Conservation (phyloP, 2,329 filamentous ascomycete species). For the Zymoseptoria crescenta region DNA sequence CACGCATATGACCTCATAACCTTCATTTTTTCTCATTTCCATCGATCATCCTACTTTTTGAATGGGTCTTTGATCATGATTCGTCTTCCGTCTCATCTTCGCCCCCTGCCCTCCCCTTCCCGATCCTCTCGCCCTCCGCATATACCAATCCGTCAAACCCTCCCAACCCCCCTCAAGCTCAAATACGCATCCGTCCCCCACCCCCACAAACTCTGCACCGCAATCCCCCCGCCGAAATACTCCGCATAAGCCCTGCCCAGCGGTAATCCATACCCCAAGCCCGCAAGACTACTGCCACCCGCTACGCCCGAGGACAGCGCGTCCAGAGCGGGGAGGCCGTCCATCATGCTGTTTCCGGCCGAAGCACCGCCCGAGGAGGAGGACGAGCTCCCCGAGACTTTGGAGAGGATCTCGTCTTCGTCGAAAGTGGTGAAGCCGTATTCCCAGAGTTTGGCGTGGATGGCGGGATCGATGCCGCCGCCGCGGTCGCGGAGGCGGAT, state of each 20-base stretch:
- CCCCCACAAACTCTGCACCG: conserved; percentile 89
- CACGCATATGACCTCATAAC: too few relatives aligned
- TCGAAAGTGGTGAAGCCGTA: conserved; percentile 96
- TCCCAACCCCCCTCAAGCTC: conserved; percentile 53
- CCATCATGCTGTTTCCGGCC: conserved; percentile 18
- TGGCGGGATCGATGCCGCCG: conserved; percentile 79
- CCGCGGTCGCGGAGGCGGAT: conserved; percentile 94
- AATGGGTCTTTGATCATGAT: too few relatives aligned
- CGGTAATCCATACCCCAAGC: conserved; percentile 85
- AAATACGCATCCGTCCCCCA: conserved; percentile 73
- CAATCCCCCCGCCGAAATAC: conserved; percentile 93
- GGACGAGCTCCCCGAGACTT: conserved; percentile 30
- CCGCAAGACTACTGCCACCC: conserved; percentile 72
- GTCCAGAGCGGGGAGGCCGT: conserved; percentile 60
- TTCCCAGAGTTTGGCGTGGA: conserved; percentile 84
- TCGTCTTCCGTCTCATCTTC: too few relatives aligned
- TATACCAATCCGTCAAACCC: conserved; percentile 27
- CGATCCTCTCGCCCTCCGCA: too few relatives aligned
- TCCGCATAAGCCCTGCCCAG: conserved; percentile 90
- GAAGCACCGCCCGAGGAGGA: conserved; percentile 28
- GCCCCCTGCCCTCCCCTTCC: too few relatives aligned
- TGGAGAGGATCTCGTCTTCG: conserved; percentile 51
- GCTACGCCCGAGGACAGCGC: conserved; percentile 65
- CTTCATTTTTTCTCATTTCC: too few relatives aligned
- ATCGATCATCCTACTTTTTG: too few relatives aligned